These are phyloP conservation scores for Rhizopus stolonifer DNA, from an alignment of 371 early-diverging fungal genomes.

Conservation along the genomic window DNA sequence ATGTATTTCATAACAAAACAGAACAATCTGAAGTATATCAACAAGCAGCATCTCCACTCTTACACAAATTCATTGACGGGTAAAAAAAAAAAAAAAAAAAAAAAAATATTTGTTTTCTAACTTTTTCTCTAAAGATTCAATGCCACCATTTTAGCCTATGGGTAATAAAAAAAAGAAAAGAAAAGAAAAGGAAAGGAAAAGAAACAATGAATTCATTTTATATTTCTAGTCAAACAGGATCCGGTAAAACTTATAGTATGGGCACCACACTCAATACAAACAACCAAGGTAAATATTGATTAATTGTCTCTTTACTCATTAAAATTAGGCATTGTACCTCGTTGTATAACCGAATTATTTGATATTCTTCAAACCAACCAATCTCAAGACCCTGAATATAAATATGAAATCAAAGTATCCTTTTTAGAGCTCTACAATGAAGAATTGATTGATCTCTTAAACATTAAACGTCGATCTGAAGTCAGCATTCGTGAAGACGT, in stretches of 20 bases:
- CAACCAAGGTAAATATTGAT: slow-evolving; percentile 27
- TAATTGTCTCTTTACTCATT: too few relatives aligned
- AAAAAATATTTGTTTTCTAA: background rate
- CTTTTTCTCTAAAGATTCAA: slow-evolving; percentile 56
- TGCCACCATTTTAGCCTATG: slow-evolving; percentile 94
- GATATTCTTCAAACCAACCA: slow-evolving; percentile 32
- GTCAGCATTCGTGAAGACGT: slow-evolving; percentile 79
- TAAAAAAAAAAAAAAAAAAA: slow-evolving; percentile 43
- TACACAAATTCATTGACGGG: slow-evolving; percentile 88
- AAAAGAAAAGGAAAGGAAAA: too few relatives aligned
- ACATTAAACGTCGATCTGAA: slow-evolving; percentile 18
- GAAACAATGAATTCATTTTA: too few relatives aligned
- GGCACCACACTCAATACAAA: slow-evolving; percentile 66
- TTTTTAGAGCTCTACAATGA: slow-evolving; percentile 98
- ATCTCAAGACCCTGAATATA: slow-evolving; percentile 38
- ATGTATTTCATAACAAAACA: slow-evolving; percentile 74
- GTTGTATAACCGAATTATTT: slow-evolving; percentile 76
- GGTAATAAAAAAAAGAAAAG: slow-evolving; percentile 63
- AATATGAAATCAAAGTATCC: slow-evolving; percentile 52
- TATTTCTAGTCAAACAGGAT: slow-evolving; percentile 80
- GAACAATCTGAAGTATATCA: slow-evolving; percentile 76
- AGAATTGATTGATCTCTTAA: slow-evolving; percentile 80
- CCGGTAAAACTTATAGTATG: slow-evolving; percentile 99
- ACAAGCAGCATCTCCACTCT: slow-evolving; percentile 68
- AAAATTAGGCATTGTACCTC: slow-evolving; percentile 80